Base-by-base conservation (phyloP, 345 rosid genomes). In the Gossypium anomalum region DNA sequence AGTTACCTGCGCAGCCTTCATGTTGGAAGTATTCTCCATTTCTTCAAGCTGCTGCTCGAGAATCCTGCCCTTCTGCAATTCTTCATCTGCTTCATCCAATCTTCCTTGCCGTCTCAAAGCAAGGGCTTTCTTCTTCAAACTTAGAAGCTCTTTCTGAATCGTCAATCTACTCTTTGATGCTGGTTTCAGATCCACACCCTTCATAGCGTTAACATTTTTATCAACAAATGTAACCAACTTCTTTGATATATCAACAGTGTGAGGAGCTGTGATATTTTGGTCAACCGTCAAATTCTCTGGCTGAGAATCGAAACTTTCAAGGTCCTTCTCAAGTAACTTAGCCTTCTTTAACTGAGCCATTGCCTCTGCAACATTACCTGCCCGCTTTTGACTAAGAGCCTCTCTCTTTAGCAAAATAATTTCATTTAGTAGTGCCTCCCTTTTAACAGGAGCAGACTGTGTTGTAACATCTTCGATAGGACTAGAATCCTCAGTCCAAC, bases 341-440 rank as follows among this genome's bases (percentile, higher is more conserved):
- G 97, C 93, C 81, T 89, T 91, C 83, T 87, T 91, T n/a, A 91
- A 84, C 14, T 78, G 81, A 64, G 85, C 85, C 90, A 91, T 85
- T 78, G 93, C 97, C 81, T 87, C 87, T 4, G 86, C 80, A 71
- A 76, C 75, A 67, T 89, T 86, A 72, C 91, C 90, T 45, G 87
- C 85, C 58, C 82, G 83, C 80, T 91, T 89, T 47, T 83, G 73
- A 77, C 78, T 80, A 29, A 93, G 86, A 34, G 93, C 95, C 45
- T 91, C 93, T 76, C 77, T 83, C 79, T 93, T 91, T 77, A 86
- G 76, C 45, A 80, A 76, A 77, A 76, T 85, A 78, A 87, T 80
- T 72, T 88, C 90, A 80, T 80, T 78, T 27, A 73, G 77, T 47
- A 81, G 74, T 22, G 87, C 81, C 47, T 85, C 89, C 81, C 82